Percentiles rank a stretch among this genome's conserved stretches.
These are phyloP conservation scores for Orbilia ellipsospora DNA, from an alignment of 2,329 filamentous ascomycete genomes.

Conservation along the genomic window DNA sequence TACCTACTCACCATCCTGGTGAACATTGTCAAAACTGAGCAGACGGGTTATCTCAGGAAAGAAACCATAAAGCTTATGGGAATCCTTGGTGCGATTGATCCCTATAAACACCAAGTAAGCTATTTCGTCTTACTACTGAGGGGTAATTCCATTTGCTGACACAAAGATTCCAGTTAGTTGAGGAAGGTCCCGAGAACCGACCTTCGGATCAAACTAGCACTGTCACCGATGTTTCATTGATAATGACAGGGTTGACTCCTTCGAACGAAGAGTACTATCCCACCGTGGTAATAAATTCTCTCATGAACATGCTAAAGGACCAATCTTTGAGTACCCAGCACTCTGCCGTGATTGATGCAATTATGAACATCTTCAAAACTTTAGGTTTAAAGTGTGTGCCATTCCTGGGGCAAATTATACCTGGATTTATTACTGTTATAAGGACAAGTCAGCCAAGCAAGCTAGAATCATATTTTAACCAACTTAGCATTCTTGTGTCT, in stretches of 20 bases:
- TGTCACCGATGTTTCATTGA: constrained; percentile 92
- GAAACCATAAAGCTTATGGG: constrained; percentile 98
- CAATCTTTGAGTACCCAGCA: constrained; percentile 90
- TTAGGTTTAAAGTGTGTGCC: constrained; percentile 95
- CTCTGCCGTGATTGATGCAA: constrained; percentile 92
- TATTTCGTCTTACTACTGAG: too few species aligned
- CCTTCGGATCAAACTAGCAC: constrained; percentile 73
- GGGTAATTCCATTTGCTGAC: neutral
- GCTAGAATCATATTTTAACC: constrained; percentile 96
- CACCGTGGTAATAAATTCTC: constrained; percentile 94
- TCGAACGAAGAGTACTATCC: constrained; percentile 99
- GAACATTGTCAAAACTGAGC: constrained; percentile 92
- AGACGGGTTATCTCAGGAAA: constrained; percentile 83
- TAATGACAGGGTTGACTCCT: constrained; percentile 96
- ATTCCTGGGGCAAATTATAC: constrained; percentile 92
- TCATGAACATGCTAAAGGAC: constrained; percentile 91
- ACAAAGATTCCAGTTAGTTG: constrained; percentile 76
- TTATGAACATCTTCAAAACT: constrained; percentile 98
- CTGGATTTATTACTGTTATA: constrained; percentile 91
- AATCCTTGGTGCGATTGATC: constrained; percentile 92
- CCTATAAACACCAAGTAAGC: constrained; percentile 85
- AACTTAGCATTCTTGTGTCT: constrained; percentile 88
- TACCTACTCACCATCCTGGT: constrained; percentile 92
- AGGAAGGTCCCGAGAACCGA: constrained; percentile 84
- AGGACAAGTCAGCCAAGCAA: constrained; percentile 79